Evolutionary conservation across 202 grass and related monocot species (phyloP).

Genomic region (Alloteropsis angusta): DNA sequence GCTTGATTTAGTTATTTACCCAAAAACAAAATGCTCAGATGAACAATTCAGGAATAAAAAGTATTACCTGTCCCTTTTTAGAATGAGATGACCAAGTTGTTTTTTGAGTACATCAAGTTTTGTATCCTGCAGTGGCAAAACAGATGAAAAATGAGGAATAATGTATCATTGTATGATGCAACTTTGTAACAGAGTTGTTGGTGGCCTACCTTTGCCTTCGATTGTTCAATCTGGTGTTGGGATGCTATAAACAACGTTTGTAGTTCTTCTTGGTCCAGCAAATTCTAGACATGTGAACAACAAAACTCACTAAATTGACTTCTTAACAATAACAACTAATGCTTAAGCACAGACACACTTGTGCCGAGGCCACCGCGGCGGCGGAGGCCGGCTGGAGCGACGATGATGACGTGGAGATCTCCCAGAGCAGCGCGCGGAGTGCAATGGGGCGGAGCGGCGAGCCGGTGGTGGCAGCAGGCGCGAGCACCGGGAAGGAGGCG

Average conservation of each 20-base stretch:
- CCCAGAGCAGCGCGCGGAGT: no score
- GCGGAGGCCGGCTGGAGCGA: no score
- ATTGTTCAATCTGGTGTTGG: slow-evolving; percentile 63
- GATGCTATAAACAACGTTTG: slow-evolving; percentile 55
- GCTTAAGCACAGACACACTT: no score
- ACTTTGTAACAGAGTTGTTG: slow-evolving; percentile 7
- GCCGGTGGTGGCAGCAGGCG: no score
- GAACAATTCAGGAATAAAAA: neutral
- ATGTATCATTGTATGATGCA: neutral
- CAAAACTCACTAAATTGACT: slow-evolving; percentile 6
- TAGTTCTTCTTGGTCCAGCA: slow-evolving; percentile 63
- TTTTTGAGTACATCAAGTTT: slow-evolving; percentile 52
- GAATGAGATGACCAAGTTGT: slow-evolving; percentile 44
- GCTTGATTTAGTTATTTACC: neutral
- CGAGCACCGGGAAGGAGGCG: no score
- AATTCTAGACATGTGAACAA: slow-evolving; percentile 36
- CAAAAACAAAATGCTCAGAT: neutral
- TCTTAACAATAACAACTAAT: neutral
- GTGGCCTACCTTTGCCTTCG: slow-evolving; percentile 56
- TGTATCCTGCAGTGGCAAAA: slow-evolving; percentile 44
- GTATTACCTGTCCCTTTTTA: slow-evolving; percentile 58
- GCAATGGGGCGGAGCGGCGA: no score
- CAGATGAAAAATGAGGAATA: slow-evolving; percentile 6
- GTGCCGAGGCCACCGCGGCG: no score
- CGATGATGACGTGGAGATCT: no score